A percentile compares a stretch with the other conserved stretches of the same genome.
Conservation (phyloP, 345 rosid species). For the Syzygium jambos region DNA sequence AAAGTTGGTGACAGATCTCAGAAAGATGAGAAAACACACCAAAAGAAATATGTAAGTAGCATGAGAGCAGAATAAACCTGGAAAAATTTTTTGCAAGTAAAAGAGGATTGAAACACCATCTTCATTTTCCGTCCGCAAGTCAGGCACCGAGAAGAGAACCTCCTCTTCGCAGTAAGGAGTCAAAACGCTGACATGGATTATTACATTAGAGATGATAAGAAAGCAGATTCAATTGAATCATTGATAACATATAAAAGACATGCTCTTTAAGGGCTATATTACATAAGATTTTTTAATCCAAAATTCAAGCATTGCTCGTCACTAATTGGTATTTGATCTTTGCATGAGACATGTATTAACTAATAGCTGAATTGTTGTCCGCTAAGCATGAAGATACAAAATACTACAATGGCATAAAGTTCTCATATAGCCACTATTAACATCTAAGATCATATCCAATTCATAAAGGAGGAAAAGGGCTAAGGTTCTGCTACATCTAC, state of each 20-base stretch:
- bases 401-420: neutral
- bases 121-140: conserved; percentile 72
- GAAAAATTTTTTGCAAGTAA: conserved; percentile 88
- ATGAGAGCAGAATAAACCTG: conserved; percentile 38
- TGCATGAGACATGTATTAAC: neutral
- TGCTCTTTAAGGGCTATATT: neutral
- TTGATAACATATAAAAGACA: neutral
- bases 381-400: neutral
- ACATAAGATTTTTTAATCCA: neutral
- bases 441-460: neutral
- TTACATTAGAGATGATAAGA: neutral
- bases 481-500: neutral
- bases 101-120: conserved; percentile 93
- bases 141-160: conserved; percentile 70
- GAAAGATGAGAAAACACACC: neutral
- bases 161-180: conserved; percentile 92
- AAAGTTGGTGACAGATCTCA: neutral
- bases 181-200: conserved; percentile 46
- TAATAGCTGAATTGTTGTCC: neutral
- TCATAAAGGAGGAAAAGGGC: neutral
- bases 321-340: neutral
- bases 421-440: neutral
- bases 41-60: neutral
- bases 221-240: neutral
- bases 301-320: neutral